A percentile compares a stretch with the other conserved stretches of the same genome.
Conservation (phyloP, 1,139 yeast genomes). For the Meyerozyma smithsonii region DNA sequence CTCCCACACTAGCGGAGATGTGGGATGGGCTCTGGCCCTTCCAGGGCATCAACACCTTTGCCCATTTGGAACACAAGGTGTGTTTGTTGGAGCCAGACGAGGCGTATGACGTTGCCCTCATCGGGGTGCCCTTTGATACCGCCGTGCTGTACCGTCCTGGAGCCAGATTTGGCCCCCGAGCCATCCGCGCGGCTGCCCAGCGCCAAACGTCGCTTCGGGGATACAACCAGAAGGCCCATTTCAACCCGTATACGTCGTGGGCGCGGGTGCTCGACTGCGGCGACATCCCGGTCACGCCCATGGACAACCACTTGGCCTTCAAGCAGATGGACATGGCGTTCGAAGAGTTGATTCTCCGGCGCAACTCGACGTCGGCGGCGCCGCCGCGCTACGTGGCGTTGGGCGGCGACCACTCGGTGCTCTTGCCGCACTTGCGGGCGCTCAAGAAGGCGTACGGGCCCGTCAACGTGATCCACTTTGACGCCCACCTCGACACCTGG, state of each 20-base stretch:
- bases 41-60: conserved; percentile 69
- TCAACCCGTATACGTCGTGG: conserved; percentile 65
- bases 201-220: conserved; percentile 65
- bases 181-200: conserved; percentile 68
- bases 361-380: conserved; percentile 15
- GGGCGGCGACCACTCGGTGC: conserved; percentile 77
- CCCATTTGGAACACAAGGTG: conserved; percentile 56
- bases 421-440: conserved; percentile 66
- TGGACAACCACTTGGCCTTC: conserved; percentile 67
- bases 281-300: conserved; percentile 76
- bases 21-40: conserved; percentile 71
- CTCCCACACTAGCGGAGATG: conserved; percentile 41
- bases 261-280: conserved; percentile 72
- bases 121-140: conserved; percentile 78
- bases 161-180: conserved; percentile 77
- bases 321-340: conserved; percentile 68
- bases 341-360: conserved; percentile 45
- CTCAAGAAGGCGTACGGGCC: conserved; percentile 57
- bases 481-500: conserved; percentile 81
- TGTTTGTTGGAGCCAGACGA: conserved; percentile 49
- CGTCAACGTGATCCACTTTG: conserved; percentile 67
- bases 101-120: conserved; percentile 58
- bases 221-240: conserved; percentile 59
- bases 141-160: conserved; percentile 73
- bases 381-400: conserved; percentile 65